phyloP scores from a whole-genome alignment of 2,329 filamentous ascomycete species.

The Elsinoe fawcettii region DNA sequence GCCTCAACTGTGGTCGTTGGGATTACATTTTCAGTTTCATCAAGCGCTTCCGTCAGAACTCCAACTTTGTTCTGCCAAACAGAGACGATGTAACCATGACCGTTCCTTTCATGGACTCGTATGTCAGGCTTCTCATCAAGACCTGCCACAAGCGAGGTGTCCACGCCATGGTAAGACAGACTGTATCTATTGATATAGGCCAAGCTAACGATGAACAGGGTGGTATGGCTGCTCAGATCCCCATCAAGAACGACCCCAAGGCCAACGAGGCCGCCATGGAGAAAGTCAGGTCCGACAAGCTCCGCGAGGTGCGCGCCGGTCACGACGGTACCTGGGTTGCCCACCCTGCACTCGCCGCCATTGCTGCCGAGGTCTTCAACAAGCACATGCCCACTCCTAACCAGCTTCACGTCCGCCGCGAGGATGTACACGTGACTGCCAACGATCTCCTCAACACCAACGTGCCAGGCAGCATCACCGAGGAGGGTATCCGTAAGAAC shows the following conservation, averaged over 20 bases:
- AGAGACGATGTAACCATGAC: constrained; percentile 93
- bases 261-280: constrained; percentile 96
- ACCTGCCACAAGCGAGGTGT: constrained; percentile 94
- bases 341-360: constrained; percentile 81
- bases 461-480: constrained; percentile 82
- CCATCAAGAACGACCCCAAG: constrained; percentile 86
- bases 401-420: constrained; percentile 82
- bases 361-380: constrained; percentile 92
- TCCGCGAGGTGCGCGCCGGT: constrained; percentile 87
- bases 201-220: constrained; percentile 36
- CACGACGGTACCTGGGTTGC: constrained; percentile 98
- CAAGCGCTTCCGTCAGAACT: constrained; percentile 97
- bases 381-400: constrained; percentile 98
- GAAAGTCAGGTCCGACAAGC: constrained; percentile 85
- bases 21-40: constrained; percentile 99
- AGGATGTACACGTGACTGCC: constrained; percentile 76
- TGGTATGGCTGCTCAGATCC: constrained; percentile 97
- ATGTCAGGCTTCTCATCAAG: constrained; percentile 95
- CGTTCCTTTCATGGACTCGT: constrained; percentile 95
- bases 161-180: constrained; percentile 69
- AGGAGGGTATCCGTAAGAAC: constrained; percentile 95
- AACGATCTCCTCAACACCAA: constrained; percentile 98
- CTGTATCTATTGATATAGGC: background rate
- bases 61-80: constrained; percentile 87
- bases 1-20: constrained; percentile 97